These are phyloP conservation scores for Metarhizium album DNA, from an alignment of 2,329 filamentous ascomycete species.

Conservation along the genomic window DNA sequence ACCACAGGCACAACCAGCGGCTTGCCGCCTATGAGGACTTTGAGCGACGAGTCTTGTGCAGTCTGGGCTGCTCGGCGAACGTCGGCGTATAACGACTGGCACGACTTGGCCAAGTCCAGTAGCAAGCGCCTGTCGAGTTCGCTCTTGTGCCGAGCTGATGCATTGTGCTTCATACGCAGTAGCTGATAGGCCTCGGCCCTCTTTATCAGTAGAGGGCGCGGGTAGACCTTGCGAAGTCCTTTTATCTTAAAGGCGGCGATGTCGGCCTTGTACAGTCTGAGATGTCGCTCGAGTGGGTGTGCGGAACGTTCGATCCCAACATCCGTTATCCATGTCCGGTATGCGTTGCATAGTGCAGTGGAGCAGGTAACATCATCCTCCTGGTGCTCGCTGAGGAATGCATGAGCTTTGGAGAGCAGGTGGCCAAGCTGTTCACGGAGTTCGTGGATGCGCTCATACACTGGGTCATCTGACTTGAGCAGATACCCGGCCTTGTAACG, in stretches of 20 bases:
- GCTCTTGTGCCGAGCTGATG: constrained; percentile 75
- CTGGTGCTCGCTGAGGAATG: constrained; percentile 71
- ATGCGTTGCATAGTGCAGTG: constrained; percentile 82
- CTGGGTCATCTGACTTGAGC: constrained; percentile 40
- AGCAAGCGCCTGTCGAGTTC: constrained; percentile 80
- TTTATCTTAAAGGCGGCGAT: constrained; percentile 90
- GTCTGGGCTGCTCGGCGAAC: constrained; percentile 90
- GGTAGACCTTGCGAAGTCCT: constrained; percentile 84
- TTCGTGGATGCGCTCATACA: constrained; percentile 69
- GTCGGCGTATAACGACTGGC: constrained; percentile 85
- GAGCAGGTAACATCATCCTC: constrained; percentile 96
- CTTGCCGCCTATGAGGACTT: constrained; percentile 78
- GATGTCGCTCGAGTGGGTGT: constrained; percentile 80
- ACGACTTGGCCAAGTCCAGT: constrained; percentile 79
- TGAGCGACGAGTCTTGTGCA: constrained; percentile 85
- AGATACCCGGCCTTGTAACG: constrained; percentile 82
- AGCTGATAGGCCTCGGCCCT: constrained; percentile 91
- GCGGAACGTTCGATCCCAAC: constrained; percentile 94
- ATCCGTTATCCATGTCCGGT: constrained; percentile 93
- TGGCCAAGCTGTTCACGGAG: constrained; percentile 72
- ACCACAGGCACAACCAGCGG: constrained; percentile 85
- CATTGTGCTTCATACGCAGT: constrained; percentile 88
- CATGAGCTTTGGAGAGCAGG: constrained; percentile 72
- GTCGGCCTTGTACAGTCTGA: constrained; percentile 75
- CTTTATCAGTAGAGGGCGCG: constrained; percentile 81